Conservation (phyloP, 2,329 filamentous ascomycete genomes). For the Aspergillus fumigatus region DNA sequence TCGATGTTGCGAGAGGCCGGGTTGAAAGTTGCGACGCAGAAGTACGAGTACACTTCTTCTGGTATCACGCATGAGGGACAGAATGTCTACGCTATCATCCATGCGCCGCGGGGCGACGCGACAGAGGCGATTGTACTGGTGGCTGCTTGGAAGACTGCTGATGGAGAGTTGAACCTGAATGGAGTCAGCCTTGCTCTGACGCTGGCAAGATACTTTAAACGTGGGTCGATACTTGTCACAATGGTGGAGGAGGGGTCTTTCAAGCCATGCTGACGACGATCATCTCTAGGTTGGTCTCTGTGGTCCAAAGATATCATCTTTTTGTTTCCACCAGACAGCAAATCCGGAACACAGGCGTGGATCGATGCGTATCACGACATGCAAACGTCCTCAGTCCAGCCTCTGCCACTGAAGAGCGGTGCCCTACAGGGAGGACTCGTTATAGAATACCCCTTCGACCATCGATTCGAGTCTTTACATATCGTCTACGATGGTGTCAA, state of each 20-base stretch:
- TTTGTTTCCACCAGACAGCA: constrained; percentile 81
- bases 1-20: constrained; percentile 73
- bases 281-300: constrained; percentile 70
- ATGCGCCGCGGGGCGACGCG: constrained; percentile 89
- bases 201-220: constrained; percentile 89
- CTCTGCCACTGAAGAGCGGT: constrained; percentile 84
- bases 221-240: constrained; percentile 37
- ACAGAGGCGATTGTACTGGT: constrained; percentile 95
- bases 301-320: constrained; percentile 99
- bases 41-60: constrained; percentile 77
- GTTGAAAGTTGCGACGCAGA: constrained; percentile 81
- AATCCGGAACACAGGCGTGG: constrained; percentile 90
- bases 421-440: constrained; percentile 88
- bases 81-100: constrained; percentile 90
- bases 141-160: constrained; percentile 79
- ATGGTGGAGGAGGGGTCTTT: background rate
- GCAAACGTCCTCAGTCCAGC: constrained; percentile 66
- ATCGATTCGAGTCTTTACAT: constrained; percentile 81
- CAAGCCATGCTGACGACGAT: constrained; percentile 10
- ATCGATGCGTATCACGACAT: constrained; percentile 95
- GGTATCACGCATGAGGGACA: constrained; percentile 71
- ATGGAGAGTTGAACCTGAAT: constrained; percentile 74
- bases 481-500: constrained; percentile 95
- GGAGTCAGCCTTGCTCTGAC: constrained; percentile 83
- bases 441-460: constrained; percentile 85